Conservation (phyloP, 2,329 filamentous ascomycete genomes). For the Fusarium chlamydosporum region DNA sequence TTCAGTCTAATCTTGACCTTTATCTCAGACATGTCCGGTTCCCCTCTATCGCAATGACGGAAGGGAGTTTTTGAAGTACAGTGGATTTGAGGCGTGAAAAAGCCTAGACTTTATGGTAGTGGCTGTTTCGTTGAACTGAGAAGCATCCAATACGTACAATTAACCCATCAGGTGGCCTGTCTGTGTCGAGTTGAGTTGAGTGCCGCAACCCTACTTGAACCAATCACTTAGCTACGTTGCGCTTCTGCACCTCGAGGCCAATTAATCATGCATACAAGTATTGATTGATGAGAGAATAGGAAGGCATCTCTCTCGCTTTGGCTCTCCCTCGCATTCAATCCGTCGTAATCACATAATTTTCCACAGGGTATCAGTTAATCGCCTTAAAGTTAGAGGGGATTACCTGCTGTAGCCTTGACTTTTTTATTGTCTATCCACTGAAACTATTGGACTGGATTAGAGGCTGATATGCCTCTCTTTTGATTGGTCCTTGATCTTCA, state of each 20-base stretch:
- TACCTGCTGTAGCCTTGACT: slow-evolving; percentile 6
- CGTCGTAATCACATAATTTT: slow-evolving; percentile 9
- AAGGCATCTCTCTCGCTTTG: slow-evolving; percentile 20
- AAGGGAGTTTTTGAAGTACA: slow-evolving; percentile 11
- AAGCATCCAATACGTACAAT: slow-evolving; percentile 16
- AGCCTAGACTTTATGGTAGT: slow-evolving; percentile 30
- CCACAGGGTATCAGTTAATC: slow-evolving; percentile 13
- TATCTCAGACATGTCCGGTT: slow-evolving; percentile 24
- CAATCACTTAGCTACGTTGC: slow-evolving; percentile 40
- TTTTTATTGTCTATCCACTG: slow-evolving; percentile 31
- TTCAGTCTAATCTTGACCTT: slow-evolving; percentile 14
- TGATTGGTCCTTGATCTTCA: slow-evolving; percentile 19
- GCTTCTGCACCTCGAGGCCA: slow-evolving; percentile 41
- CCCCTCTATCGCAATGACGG: slow-evolving; percentile 30
- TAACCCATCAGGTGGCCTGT: slow-evolving; percentile 26
- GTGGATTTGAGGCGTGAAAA: slow-evolving; percentile 32
- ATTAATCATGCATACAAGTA: slow-evolving; percentile 49
- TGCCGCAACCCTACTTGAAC: slow-evolving; percentile 32
- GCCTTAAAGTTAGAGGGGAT: background rate
- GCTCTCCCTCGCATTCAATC: slow-evolving; percentile 22
- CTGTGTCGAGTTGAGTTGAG: slow-evolving; percentile 29
- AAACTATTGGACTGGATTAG: slow-evolving; percentile 23
- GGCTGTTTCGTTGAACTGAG: slow-evolving; percentile 23
- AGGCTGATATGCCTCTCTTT: slow-evolving; percentile 9
- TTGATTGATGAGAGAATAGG: background rate